Evolutionary conservation across 768 basidiomycete species (phyloP).

Genomic region (Austroboletus eburneus): DNA sequence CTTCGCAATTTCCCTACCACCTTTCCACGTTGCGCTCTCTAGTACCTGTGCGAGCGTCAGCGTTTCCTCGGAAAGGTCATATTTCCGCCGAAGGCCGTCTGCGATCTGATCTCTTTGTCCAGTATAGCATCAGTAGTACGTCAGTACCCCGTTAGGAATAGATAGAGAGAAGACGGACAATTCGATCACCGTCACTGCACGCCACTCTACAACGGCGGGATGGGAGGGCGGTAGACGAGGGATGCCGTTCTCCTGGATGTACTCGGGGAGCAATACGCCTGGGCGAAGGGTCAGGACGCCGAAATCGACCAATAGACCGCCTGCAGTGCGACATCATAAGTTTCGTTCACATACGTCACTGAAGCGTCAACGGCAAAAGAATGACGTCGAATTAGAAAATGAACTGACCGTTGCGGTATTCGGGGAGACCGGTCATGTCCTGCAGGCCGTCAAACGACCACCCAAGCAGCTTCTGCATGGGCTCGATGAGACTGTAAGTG

Average conservation of each 20-base stretch:
- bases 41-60: slow-evolving; percentile 84
- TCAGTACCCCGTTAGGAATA: slow-evolving; percentile 4
- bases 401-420: slow-evolving; percentile 82
- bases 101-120: slow-evolving; percentile 80
- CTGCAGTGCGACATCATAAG: slow-evolving; percentile 45
- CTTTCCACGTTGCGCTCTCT: slow-evolving; percentile 96
- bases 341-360: no score
- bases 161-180: slow-evolving; percentile 50
- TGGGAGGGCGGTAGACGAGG: slow-evolving; percentile 71
- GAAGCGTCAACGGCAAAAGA: no score
- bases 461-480: slow-evolving; percentile 67
- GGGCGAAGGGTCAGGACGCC: slow-evolving; percentile 71
- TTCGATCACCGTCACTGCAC: slow-evolving; percentile 91
- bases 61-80: slow-evolving; percentile 46
- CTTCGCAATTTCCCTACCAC: slow-evolving; percentile 89
- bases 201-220: slow-evolving; percentile 93
- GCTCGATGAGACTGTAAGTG: slow-evolving; percentile 84
- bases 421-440: slow-evolving; percentile 88
- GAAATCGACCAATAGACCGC: slow-evolving; percentile 84
- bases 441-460: slow-evolving; percentile 84
- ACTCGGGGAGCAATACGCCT: slow-evolving; percentile 47
- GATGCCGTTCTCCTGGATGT: slow-evolving; percentile 39
- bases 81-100: slow-evolving; percentile 55
- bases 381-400: no score
- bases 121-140: neutral